phyloP scores from a whole-genome alignment of 441 rosid genomes.

The Eutrema salsugineum region DNA sequence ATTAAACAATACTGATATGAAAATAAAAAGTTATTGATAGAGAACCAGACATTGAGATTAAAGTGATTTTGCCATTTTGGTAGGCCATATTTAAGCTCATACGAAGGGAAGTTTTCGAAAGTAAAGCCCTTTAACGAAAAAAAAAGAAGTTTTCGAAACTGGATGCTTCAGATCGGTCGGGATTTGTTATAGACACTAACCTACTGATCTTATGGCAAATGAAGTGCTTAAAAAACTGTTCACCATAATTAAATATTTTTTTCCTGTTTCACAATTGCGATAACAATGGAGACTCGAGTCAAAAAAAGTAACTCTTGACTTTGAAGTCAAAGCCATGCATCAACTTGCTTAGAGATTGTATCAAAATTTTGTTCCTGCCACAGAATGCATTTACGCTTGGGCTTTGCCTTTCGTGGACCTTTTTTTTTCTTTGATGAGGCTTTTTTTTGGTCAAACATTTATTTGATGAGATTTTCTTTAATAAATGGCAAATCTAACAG shows the following conservation, averaged over 20 bases:
- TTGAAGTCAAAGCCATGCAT: background rate
- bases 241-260: background rate
- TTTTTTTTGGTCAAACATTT: background rate
- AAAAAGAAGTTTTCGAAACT: background rate
- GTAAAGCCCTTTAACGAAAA: too few relatives aligned
- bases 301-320: background rate
- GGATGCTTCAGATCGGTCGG: background rate
- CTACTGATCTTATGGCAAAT: background rate
- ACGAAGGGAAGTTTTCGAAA: background rate
- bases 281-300: background rate
- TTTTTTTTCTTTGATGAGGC: background rate
- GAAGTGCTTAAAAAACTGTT: background rate
- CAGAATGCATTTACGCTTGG: background rate
- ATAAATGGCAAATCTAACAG: background rate
- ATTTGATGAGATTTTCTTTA: background rate
- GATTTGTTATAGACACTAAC: background rate
- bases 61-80: background rate
- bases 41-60: background rate
- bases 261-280: background rate
- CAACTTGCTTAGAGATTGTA: constrained; percentile 1
- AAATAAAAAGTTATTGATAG: background rate
- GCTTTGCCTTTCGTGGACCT: background rate
- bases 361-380: background rate
- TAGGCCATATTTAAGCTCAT: background rate
- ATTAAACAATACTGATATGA: background rate